These are phyloP conservation scores for Solanum chacoense DNA, from an alignment of 305 asterid species.

Conservation along the genomic window DNA sequence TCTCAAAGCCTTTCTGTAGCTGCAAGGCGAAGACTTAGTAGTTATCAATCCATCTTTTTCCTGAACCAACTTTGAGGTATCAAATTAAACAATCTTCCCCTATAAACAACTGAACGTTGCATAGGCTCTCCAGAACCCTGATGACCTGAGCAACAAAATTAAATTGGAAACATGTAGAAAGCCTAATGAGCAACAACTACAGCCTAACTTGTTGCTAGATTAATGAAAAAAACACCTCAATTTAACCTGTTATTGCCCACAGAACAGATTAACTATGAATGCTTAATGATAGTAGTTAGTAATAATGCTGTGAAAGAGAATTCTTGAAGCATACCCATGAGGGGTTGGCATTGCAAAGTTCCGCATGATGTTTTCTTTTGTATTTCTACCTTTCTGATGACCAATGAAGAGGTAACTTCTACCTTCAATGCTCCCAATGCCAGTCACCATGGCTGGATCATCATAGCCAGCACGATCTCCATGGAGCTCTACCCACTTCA, in stretches of 20 bases:
- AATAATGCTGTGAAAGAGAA: neutral
- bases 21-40: slow-evolving; percentile 18
- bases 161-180: neutral
- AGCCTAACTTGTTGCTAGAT: neutral
- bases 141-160: neutral
- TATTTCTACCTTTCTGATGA: slow-evolving; percentile 89
- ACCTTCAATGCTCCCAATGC: slow-evolving; percentile 85
- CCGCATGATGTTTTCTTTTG: slow-evolving; percentile 81
- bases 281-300: neutral
- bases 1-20: slow-evolving; percentile 92
- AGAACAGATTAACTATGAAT: neutral
- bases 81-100: neutral
- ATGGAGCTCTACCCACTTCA: slow-evolving; percentile 95
- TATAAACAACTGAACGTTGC: neutral
- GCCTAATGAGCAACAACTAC: neutral
- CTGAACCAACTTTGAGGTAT: neutral
- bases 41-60: neutral
- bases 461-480: slow-evolving; percentile 98
- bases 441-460: slow-evolving; percentile 93
- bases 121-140: neutral
- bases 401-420: slow-evolving; percentile 90
- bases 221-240: neutral
- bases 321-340: slow-evolving; percentile 59
- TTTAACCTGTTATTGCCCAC: neutral
- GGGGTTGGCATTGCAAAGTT: slow-evolving; percentile 99